Percentiles rank a stretch among this genome's conserved stretches.
These are phyloP conservation scores for Besnoitia besnoiti DNA, from an alignment of 169 alveolate species.

Conservation along the genomic window DNA sequence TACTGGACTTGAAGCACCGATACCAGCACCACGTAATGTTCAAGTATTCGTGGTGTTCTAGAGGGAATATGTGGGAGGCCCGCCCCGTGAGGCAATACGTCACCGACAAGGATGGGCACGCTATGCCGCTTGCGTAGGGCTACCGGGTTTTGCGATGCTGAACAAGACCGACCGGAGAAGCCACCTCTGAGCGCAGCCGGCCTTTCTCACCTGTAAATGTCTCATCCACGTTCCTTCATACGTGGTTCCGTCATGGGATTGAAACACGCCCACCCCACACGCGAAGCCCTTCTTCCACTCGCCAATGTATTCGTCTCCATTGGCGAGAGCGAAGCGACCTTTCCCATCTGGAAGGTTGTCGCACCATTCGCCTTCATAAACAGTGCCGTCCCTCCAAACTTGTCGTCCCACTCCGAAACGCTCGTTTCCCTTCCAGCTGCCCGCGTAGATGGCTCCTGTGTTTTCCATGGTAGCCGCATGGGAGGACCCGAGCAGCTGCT, in stretches of 20 bases:
- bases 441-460: conserved; percentile 74
- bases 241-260: conserved; percentile 69
- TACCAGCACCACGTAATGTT: no score
- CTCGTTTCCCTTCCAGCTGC: conserved; percentile 74
- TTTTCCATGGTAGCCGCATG: no score
- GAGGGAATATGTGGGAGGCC: no score
- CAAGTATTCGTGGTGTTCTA: no score
- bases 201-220: conserved; percentile 35
- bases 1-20: no score
- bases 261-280: conserved; percentile 76
- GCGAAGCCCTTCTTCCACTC: conserved; percentile 73
- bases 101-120: no score
- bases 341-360: conserved; percentile 4
- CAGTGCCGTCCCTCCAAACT: conserved; percentile 83
- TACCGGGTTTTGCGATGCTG: no score
- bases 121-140: no score
- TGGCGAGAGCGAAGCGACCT: conserved; percentile 63
- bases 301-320: conserved; percentile 73
- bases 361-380: conserved; percentile 63
- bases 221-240: conserved; percentile 75
- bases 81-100: no score
- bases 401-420: conserved; percentile 81
- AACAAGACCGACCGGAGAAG: no score
- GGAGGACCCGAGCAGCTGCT: no score
- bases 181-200: no score